phyloP scores from a whole-genome alignment of 2,329 filamentous ascomycete genomes.

The Alternaria infectoria region DNA sequence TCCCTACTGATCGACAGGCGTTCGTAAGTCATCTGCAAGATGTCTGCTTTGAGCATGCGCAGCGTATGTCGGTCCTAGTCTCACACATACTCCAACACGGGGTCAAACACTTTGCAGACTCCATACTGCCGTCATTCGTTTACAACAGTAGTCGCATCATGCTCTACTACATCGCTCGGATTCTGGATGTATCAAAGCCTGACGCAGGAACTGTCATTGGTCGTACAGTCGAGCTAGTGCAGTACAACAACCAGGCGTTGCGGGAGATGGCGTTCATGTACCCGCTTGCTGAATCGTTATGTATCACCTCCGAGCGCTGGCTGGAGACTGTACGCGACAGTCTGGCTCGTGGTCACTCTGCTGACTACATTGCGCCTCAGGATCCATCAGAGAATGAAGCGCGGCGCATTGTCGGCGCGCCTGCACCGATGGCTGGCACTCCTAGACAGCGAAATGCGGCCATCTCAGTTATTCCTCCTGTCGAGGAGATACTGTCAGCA shows the following conservation, averaged over 20 bases:
- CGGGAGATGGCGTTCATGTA: conserved; percentile 42
- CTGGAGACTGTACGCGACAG: conserved; percentile 39
- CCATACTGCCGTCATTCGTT: conserved; percentile 41
- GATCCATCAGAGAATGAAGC: conserved; percentile 36
- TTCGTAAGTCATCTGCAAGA: conserved; percentile 37
- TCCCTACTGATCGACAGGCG: conserved; percentile 30
- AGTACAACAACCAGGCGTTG: conserved; percentile 40
- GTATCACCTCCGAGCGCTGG: conserved; percentile 40
- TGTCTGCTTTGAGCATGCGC: conserved; percentile 41
- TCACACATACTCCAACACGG: conserved; percentile 39
- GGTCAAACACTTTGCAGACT: conserved; percentile 42
- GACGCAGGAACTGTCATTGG: conserved; percentile 33
- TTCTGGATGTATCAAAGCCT: conserved; percentile 34
- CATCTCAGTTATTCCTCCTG: conserved; percentile 22
- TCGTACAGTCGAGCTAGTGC: conserved; percentile 37
- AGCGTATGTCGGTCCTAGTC: conserved; percentile 36
- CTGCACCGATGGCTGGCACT: conserved; percentile 18
- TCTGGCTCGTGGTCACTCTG: conserved; percentile 33
- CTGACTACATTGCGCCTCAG: conserved; percentile 38
- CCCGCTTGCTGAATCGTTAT: conserved; percentile 39
- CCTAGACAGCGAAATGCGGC: conserved; percentile 9
- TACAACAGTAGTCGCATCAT: conserved; percentile 45
- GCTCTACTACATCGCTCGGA: conserved; percentile 42
- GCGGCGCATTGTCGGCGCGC: conserved; percentile 29
- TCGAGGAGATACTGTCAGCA: conserved; percentile 15